Conservation (phyloP, 345 rosid genomes). For the Tarenaya hassleriana region DNA sequence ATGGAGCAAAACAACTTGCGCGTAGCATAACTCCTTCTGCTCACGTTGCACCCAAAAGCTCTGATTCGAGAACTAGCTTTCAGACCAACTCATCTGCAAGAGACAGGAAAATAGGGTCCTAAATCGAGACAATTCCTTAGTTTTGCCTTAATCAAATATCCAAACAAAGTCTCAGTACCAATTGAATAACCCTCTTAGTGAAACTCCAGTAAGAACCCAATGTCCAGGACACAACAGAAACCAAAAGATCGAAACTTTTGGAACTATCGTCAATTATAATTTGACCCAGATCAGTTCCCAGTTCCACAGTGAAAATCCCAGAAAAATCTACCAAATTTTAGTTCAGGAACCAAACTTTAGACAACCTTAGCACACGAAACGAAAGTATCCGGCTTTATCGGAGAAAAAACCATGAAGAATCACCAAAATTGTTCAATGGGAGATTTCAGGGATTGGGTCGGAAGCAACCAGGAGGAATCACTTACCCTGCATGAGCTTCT, state of each 20-base stretch:
- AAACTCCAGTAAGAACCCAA: no score
- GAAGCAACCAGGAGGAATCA: no score
- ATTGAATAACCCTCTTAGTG: neutral
- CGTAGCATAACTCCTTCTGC: constrained; percentile 36
- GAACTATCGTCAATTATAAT: neutral
- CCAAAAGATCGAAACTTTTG: neutral
- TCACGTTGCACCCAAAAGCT: neutral
- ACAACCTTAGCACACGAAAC: no score
- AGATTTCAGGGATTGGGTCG: no score
- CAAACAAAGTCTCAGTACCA: constrained; percentile 5
- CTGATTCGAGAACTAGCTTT: constrained; percentile 3
- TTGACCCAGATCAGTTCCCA: no score
- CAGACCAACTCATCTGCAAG: constrained; percentile 22
- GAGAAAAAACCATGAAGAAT: no score
- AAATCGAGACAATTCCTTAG: neutral
- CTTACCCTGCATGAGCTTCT: neutral
- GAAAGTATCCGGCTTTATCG: no score
- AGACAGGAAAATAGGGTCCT: neutral
- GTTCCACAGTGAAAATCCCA: no score
- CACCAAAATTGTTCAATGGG: no score
- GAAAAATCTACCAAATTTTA: no score
- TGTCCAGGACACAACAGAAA: neutral
- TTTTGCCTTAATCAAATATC: constrained; percentile 1
- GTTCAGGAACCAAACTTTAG: no score
- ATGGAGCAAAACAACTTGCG: constrained; percentile 32